These are phyloP conservation scores for Sanguinoderma infundibulare DNA, from an alignment of 1,284 basidiomycete genomes.

Conservation along the genomic window DNA sequence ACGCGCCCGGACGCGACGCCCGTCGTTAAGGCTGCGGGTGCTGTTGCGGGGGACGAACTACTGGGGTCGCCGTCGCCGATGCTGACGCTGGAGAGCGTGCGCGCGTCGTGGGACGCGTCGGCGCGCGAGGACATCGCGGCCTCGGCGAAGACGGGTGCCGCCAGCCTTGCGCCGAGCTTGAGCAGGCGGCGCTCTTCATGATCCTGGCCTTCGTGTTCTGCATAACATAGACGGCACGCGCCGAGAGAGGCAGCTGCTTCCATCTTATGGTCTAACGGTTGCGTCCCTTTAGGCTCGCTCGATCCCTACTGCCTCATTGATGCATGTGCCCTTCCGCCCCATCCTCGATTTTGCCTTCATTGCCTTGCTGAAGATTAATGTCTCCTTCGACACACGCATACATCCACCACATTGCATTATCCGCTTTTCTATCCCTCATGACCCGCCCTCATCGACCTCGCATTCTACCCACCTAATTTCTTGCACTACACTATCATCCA, in stretches of 20 bases:
- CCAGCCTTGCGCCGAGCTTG: conserved; percentile 14
- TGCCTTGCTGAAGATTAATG: too few species aligned
- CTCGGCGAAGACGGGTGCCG: not conserved
- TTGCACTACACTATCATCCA: conserved; percentile 1
- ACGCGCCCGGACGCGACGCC: not conserved
- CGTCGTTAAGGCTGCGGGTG: not conserved
- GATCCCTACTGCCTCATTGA: too few species aligned
- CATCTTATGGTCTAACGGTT: too few species aligned
- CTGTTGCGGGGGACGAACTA: too few species aligned
- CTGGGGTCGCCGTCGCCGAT: conserved; percentile 13
- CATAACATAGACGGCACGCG: not conserved
- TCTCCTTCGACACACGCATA: not conserved
- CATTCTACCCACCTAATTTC: not conserved
- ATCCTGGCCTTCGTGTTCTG: not conserved
- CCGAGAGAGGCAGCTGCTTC: not conserved
- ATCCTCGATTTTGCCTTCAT: not conserved
- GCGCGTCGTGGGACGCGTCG: conserved; percentile 19
- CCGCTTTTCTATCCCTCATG: not conserved
- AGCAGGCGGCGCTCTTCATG: conserved; percentile 20
- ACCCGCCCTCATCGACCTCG: not conserved
- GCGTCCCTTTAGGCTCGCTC: too few species aligned
- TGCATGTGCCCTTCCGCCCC: too few species aligned
- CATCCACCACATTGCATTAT: not conserved
- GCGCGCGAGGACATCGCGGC: conserved; percentile 14
- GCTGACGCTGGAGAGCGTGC: conserved; percentile 23